These are phyloP conservation scores for Orbilia brochopaga DNA, from an alignment of 2,329 filamentous ascomycete genomes.

Conservation along the genomic window DNA sequence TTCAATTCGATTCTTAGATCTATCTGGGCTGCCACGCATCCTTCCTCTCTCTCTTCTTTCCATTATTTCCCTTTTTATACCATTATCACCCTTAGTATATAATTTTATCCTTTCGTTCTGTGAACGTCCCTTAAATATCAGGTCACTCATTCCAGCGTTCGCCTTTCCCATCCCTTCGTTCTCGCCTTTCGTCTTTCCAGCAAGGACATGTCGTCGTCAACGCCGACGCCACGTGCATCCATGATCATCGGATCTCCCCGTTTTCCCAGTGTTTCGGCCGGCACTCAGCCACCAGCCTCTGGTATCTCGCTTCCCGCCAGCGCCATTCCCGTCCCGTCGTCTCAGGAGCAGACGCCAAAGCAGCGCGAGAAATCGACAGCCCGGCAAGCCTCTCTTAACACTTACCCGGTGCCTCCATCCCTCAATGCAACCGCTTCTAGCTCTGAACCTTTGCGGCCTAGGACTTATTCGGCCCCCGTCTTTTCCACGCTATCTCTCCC, in stretches of 20 bases:
- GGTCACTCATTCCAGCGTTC: background rate
- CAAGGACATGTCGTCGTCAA: slow-evolving; percentile 16
- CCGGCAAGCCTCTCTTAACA: slow-evolving; percentile 11
- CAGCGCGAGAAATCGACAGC: slow-evolving; percentile 27
- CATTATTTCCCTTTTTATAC: no score
- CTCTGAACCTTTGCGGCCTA: slow-evolving; percentile 33
- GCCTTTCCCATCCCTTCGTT: background rate
- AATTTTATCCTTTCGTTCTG: no score
- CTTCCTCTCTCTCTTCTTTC: no score
- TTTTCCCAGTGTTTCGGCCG: slow-evolving; percentile 29
- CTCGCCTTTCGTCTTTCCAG: slow-evolving; percentile 10
- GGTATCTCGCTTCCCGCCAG: slow-evolving; percentile 13
- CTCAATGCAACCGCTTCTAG: slow-evolving; percentile 14
- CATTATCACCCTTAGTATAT: no score
- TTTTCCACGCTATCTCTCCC: slow-evolving; percentile 42
- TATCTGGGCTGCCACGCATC: no score
- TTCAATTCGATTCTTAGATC: no score
- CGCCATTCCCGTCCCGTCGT: background rate
- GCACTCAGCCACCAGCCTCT: slow-evolving; percentile 14
- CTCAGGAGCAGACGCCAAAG: slow-evolving; percentile 12
- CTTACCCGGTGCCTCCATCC: slow-evolving; percentile 6
- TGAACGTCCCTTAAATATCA: no score
- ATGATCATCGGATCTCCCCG: slow-evolving; percentile 48
- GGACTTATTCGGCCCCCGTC: slow-evolving; percentile 39
- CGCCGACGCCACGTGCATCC: slow-evolving; percentile 29